Percentiles rank a stretch among this genome's conserved stretches.
These are phyloP conservation scores for Kockovaella imperatae DNA, from an alignment of 768 basidiomycete species.

Conservation along the genomic window DNA sequence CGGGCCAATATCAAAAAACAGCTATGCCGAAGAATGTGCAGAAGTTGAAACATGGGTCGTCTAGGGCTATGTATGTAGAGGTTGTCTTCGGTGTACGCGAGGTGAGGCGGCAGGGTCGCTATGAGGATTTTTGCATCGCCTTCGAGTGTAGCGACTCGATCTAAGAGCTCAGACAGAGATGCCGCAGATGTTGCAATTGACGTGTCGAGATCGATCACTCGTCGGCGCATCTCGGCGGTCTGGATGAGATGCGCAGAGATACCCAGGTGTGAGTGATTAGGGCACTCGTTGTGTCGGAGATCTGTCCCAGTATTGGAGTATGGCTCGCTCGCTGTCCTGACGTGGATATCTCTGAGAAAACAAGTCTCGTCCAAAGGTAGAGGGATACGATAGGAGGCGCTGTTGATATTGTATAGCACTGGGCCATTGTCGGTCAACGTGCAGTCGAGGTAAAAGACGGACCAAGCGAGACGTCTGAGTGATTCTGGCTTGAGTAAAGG, in stretches of 20 bases:
- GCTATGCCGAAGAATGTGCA: conserved; percentile 7
- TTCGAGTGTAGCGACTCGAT: neutral
- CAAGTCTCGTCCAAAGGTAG: conserved; percentile 13
- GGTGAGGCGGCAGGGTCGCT: conserved; percentile 1
- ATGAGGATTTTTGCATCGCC: conserved; percentile 1
- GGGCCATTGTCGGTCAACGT: conserved; percentile 9
- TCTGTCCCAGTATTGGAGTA: neutral
- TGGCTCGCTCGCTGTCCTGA: conserved; percentile 2
- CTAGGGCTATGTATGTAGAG: conserved; percentile 2
- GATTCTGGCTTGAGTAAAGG: conserved; percentile 13
- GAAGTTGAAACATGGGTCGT: neutral
- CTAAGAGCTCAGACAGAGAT: neutral
- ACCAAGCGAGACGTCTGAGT: conserved; percentile 17
- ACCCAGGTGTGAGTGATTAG: too few relatives aligned
- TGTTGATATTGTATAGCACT: conserved; percentile 6
- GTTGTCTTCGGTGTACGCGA: conserved; percentile 8
- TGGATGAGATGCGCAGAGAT: conserved; percentile 3
- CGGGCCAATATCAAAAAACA: conserved; percentile 8
- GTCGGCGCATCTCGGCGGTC: conserved; percentile 2
- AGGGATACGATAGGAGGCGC: conserved; percentile 19
- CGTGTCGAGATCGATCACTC: conserved; percentile 3
- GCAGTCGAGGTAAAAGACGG: conserved; percentile 16
- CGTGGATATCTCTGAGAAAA: conserved; percentile 5
- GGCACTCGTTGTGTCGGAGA: too few relatives aligned
- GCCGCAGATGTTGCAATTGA: neutral